These are phyloP conservation scores for Arthroderma sp. DNA, from an alignment of 2,329 filamentous ascomycete species.

Conservation along the genomic window DNA sequence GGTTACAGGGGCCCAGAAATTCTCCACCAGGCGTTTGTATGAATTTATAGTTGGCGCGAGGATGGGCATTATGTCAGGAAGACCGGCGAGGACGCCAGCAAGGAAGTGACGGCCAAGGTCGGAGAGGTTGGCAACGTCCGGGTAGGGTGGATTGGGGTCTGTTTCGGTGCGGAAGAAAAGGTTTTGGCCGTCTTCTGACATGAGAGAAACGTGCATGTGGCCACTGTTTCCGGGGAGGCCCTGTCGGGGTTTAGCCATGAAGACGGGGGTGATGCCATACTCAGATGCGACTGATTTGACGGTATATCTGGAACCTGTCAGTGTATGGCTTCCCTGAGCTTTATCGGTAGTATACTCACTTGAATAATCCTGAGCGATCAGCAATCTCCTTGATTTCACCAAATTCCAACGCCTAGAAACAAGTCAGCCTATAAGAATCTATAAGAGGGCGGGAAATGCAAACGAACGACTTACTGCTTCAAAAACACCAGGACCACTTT, in stretches of 20 bases:
- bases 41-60: constrained; percentile 92
- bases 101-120: constrained; percentile 88
- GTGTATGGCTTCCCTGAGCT: constrained; percentile 6
- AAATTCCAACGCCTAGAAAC: constrained; percentile 61
- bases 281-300: constrained; percentile 80
- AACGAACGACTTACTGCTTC: constrained; percentile 52
- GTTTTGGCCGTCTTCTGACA: constrained; percentile 69
- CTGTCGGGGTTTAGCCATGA: constrained; percentile 94
- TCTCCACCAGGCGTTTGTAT: constrained; percentile 95
- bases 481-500: constrained; percentile 85
- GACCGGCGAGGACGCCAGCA: constrained; percentile 72
- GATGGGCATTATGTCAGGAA: constrained; percentile 91
- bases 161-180: constrained; percentile 60
- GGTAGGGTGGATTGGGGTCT: constrained; percentile 58
- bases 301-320: constrained; percentile 44
- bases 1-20: constrained; percentile 97
- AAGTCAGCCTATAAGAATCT: constrained; percentile 11
- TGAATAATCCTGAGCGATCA: constrained; percentile 83
- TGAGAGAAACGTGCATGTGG: constrained; percentile 86
- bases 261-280: constrained; percentile 87
- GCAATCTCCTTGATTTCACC: constrained; percentile 81
- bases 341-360: constrained; percentile 37
- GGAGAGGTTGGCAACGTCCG: constrained; percentile 66
- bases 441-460: background rate
- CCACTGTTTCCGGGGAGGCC: constrained; percentile 89